phyloP scores from a whole-genome alignment of 108 stramenopile species.

The Discostella pseudostelligera region DNA sequence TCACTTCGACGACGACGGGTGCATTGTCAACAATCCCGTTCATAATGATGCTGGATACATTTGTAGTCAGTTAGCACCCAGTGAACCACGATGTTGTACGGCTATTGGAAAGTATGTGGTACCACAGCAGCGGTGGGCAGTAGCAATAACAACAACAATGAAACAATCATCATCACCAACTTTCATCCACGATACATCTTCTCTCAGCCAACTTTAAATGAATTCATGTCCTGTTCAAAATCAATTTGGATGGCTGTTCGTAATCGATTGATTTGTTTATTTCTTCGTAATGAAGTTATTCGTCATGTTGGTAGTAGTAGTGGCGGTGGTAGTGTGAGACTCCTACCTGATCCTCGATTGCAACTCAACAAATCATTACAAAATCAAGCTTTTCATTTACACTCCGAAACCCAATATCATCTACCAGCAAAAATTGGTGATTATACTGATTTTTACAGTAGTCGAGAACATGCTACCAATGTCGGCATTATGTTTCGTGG shows the following conservation, averaged over 20 bases:
- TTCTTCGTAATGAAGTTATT: conserved; percentile 19
- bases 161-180: conserved; percentile 4
- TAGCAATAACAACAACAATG: not conserved
- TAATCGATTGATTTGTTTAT: conserved; percentile 56
- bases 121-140: too few species aligned
- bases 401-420: conserved; percentile 54
- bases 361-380: conserved; percentile 39
- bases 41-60: not conserved
- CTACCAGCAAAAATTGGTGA: conserved; percentile 85
- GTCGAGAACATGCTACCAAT: conserved; percentile 93
- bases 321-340: conserved; percentile 16
- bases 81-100: conserved; percentile 58
- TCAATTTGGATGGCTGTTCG: conserved; percentile 72
- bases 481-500: conserved; percentile 93
- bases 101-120: conserved; percentile 71
- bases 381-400: conserved; percentile 45
- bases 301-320: not conserved
- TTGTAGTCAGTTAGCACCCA: conserved; percentile 2
- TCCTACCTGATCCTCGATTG: conserved; percentile 21
- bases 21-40: not conserved
- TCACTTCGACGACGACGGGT: too few species aligned
- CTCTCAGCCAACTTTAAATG: conserved; percentile 58
- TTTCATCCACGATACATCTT: conserved; percentile 53
- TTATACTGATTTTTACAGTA: conserved; percentile 92
- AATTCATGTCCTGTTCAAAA: conserved; percentile 63